Evolutionary conservation across 371 early-diverging fungal species (phyloP).

Genomic region (Blakeslea trispora): DNA sequence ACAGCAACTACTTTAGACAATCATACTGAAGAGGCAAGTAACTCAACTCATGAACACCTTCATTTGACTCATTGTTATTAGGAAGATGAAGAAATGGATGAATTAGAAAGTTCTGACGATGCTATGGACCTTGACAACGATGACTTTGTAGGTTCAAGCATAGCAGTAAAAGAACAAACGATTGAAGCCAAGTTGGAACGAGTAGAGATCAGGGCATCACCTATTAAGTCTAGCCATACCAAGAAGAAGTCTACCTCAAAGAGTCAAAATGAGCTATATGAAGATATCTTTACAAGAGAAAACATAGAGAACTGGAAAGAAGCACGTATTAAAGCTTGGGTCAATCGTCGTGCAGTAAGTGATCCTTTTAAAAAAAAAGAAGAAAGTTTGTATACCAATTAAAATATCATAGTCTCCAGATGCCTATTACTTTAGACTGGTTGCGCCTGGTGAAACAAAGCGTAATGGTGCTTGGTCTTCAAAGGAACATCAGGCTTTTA

Average conservation of each 20-base stretch:
- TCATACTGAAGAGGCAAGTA: too few species aligned
- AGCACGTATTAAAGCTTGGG: constrained; percentile 66
- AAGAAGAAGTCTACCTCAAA: too few species aligned
- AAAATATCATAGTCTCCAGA: constrained; percentile 48
- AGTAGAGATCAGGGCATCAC: too few species aligned
- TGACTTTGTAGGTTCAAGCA: too few species aligned
- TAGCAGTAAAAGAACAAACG: too few species aligned
- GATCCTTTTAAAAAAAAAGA: not conserved
- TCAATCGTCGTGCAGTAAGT: constrained; percentile 45
- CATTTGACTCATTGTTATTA: too few species aligned
- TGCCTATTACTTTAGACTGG: constrained; percentile 74
- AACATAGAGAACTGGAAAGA: constrained; percentile 60
- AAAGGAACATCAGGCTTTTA: constrained; percentile 51
- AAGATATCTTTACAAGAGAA: constrained; percentile 56
- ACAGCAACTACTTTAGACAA: too few species aligned
- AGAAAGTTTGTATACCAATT: constrained; percentile 2
- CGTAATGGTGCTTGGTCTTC: constrained; percentile 58
- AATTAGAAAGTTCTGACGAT: not conserved
- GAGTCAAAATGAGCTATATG: too few species aligned
- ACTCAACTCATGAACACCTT: too few species aligned
- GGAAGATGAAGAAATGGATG: not conserved
- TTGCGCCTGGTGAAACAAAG: constrained; percentile 60
- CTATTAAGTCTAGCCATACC: too few species aligned
- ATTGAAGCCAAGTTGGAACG: too few species aligned
- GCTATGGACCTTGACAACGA: not conserved